Evolutionary conservation across 345 rosid genomes (phyloP), one percentile per base, ranked within the genome.

Genomic region (Aurinia saxatilis): DNA sequence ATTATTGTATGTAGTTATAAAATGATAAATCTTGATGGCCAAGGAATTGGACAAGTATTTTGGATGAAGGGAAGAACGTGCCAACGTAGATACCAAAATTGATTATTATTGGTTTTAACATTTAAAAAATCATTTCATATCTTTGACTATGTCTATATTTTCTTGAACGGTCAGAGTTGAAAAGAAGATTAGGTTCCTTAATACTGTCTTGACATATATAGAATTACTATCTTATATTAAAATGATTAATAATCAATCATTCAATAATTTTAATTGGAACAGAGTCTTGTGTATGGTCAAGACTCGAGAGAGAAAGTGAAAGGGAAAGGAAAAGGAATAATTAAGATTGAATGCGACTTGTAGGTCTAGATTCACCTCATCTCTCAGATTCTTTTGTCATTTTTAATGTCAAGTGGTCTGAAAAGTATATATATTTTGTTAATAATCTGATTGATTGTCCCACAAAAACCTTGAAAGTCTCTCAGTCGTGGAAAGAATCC

Each of bases 131-230:
- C 69, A 41, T 21, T 41, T 46, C 65, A 29, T 53, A 69, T 69
- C 67, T 61, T 69, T 69, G 73, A 53, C 73, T 46, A 33, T 30
- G 63, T 70, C 74, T 29, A 54, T 31, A 15, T 3, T 47, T 21
- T 53, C 50, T 38, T 55, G 68, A 61, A 27, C 7, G 49, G 65
- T 71, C 75, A 56, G 50, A 49, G 15, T 56, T 34, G 27, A 33
- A 31, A 61, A 48, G 68, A 63, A n/a, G 35, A 60, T 52, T 42
- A 52, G 62, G 45, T 61, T 69, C 68, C 67, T 69, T 69, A 60
- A 45, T 45, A 59, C 21, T 7, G 15, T 44, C 47, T 10, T n/a
- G 16, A 29, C 54, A 38, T 27, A 21, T 34, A 53, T 18, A 29
- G 8, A 40, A 31, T 33, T 8, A 56, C 6, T 23, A 23, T 37